Evolutionary conservation across 108 stramenopile species (phyloP).

Genomic region (Parmales sp.): DNA sequence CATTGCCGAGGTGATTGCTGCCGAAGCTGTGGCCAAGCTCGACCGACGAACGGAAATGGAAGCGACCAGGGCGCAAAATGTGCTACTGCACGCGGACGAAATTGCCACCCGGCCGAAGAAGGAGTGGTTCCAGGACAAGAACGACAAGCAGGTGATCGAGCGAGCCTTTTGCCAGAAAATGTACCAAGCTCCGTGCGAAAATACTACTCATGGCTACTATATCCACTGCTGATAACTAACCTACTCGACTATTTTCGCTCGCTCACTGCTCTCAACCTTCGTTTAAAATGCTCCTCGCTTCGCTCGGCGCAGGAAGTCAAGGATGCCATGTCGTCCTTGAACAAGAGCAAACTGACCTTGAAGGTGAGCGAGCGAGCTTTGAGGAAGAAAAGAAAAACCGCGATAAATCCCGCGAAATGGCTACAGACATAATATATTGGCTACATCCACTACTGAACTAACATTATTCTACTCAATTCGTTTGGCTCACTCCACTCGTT

Average conservation of each 20-base stretch:
- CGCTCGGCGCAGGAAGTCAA: constrained; percentile 30
- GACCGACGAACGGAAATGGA: constrained; percentile 81
- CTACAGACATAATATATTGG: too few species aligned
- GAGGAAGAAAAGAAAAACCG: too few species aligned
- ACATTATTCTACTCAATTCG: too few species aligned
- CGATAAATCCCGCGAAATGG: too few species aligned
- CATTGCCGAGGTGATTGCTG: constrained; percentile 63
- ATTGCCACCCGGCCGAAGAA: constrained; percentile 59
- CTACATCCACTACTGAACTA: too few species aligned
- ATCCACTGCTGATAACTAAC: not conserved
- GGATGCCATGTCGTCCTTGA: too few species aligned
- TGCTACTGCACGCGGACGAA: constrained; percentile 63
- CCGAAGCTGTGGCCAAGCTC: constrained; percentile 71
- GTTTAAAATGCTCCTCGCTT: not conserved
- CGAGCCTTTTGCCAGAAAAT: constrained; percentile 11
- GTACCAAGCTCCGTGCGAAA: not conserved
- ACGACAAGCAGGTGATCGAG: constrained; percentile 51
- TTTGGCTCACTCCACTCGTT: too few species aligned
- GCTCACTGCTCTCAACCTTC: not conserved
- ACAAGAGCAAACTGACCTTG: too few species aligned
- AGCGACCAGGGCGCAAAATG: constrained; percentile 58
- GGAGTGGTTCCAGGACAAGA: constrained; percentile 64
- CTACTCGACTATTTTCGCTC: not conserved
- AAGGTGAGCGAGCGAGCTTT: too few species aligned
- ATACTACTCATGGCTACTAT: not conserved